Percentiles rank a stretch among this genome's conserved stretches.
phyloP scores from a whole-genome alignment of 176 grass and related monocot genomes.

The Carex kokanica region DNA sequence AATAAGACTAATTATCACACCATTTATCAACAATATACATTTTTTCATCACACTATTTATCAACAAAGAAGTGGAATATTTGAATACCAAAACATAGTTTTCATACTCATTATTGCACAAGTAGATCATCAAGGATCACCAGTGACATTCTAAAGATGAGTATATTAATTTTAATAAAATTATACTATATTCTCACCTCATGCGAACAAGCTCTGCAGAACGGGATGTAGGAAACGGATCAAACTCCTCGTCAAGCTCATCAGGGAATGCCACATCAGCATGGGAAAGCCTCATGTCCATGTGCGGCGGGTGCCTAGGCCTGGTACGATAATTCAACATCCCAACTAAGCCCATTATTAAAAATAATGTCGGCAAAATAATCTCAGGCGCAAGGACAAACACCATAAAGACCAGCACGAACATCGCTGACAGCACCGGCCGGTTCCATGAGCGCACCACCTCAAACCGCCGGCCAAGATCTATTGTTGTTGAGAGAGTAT shows the following conservation, averaged over 20 bases:
- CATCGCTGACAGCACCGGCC: slow-evolving; percentile 54
- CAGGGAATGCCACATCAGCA: slow-evolving; percentile 53
- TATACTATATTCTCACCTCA: slow-evolving; percentile 1
- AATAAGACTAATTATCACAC: neutral
- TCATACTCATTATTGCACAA: neutral
- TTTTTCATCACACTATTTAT: neutral
- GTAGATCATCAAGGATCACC: neutral
- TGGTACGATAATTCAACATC: slow-evolving; percentile 50
- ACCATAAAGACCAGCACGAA: slow-evolving; percentile 46
- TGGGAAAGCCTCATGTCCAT: slow-evolving; percentile 87
- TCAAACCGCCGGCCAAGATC: slow-evolving; percentile 50
- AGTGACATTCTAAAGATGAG: neutral
- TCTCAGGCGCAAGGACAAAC: slow-evolving; percentile 65
- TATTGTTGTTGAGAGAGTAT: slow-evolving; percentile 52
- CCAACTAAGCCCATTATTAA: slow-evolving; percentile 51
- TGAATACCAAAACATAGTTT: neutral
- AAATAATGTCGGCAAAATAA: slow-evolving; percentile 64
- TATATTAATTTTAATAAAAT: neutral
- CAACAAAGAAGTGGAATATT: neutral
- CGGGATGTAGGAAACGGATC: slow-evolving; percentile 68
- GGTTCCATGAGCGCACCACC: slow-evolving; percentile 55
- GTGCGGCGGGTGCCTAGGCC: slow-evolving; percentile 65
- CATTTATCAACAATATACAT: neutral
- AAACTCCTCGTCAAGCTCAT: slow-evolving; percentile 86
- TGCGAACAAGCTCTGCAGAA: slow-evolving; percentile 33